Evolutionary conservation across 2,329 filamentous ascomycete species (phyloP).

Genomic region (Alternaria consortialis): DNA sequence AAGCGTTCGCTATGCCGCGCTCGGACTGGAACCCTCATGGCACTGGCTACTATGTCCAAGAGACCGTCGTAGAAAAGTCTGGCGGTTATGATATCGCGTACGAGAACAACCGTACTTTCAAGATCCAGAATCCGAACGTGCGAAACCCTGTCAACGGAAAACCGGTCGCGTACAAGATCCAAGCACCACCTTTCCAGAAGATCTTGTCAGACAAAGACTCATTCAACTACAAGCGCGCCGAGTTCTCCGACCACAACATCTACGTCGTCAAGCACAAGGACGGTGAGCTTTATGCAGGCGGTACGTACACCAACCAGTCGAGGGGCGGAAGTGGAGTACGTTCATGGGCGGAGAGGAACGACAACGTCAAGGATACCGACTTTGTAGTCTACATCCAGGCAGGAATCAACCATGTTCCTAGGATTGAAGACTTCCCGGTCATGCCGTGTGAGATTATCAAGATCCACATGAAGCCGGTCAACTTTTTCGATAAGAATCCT

Average conservation of each 20-base stretch:
- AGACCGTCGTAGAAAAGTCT: slow-evolving; percentile 60
- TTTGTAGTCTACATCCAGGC: slow-evolving; percentile 67
- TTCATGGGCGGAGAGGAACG: slow-evolving; percentile 61
- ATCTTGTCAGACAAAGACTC: slow-evolving; percentile 62
- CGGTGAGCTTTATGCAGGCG: slow-evolving; percentile 67
- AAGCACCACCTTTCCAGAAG: slow-evolving; percentile 60
- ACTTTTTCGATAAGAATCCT: slow-evolving; percentile 68
- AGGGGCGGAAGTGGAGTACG: slow-evolving; percentile 60
- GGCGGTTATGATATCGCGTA: slow-evolving; percentile 61
- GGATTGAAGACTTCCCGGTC: slow-evolving; percentile 54
- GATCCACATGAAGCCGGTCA: slow-evolving; percentile 66
- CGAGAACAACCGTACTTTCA: slow-evolving; percentile 58
- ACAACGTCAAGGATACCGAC: slow-evolving; percentile 64
- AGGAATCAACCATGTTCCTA: slow-evolving; percentile 65
- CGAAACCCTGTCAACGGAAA: slow-evolving; percentile 59
- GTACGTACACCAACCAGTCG: slow-evolving; percentile 69
- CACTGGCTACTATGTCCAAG: slow-evolving; percentile 58
- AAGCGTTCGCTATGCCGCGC: slow-evolving; percentile 68
- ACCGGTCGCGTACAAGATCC: slow-evolving; percentile 61
- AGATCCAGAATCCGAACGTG: slow-evolving; percentile 58
- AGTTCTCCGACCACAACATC: slow-evolving; percentile 67
- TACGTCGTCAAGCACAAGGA: slow-evolving; percentile 67
- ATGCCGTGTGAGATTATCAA: slow-evolving; percentile 64
- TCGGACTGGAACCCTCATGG: slow-evolving; percentile 65
- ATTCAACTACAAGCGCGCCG: slow-evolving; percentile 66